phyloP scores from a whole-genome alignment of 2,329 filamentous ascomycete genomes.

The Eutypa lata region DNA sequence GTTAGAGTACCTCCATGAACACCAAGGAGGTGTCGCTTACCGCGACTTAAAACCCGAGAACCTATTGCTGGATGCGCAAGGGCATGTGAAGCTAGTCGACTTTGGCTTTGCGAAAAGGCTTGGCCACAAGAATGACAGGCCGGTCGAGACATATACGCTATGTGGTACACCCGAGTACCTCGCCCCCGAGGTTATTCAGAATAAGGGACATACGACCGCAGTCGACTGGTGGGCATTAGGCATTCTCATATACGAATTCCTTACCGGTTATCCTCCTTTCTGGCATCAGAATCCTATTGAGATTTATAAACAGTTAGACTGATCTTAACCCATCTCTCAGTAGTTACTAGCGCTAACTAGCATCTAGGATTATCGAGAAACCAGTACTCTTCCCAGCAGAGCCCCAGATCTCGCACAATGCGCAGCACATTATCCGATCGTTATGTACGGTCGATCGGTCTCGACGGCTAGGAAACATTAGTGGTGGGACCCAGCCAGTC shows the following conservation, averaged over 20 bases:
- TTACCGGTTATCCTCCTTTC: conserved; percentile 82
- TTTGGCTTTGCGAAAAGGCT: conserved; percentile 84
- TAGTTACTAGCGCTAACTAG: conserved; percentile 12
- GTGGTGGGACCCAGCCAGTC: conserved; percentile 67
- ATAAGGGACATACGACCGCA: conserved; percentile 71
- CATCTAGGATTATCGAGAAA: conserved; percentile 69
- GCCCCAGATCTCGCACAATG: conserved; percentile 62
- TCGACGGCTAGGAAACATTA: conserved; percentile 73
- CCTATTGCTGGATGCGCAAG: conserved; percentile 71
- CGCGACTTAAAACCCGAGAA: conserved; percentile 83
- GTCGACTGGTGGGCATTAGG: conserved; percentile 89
- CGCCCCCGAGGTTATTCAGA: conserved; percentile 80
- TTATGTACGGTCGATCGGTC: conserved; percentile 79
- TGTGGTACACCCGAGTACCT: conserved; percentile 84
- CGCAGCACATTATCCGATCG: conserved; percentile 71
- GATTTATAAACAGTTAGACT: conserved; percentile 71
- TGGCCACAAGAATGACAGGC: conserved; percentile 48
- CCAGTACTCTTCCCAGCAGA: conserved; percentile 70
- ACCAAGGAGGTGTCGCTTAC: conserved; percentile 74
- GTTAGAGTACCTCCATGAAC: conserved; percentile 75
- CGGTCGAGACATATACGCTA: conserved; percentile 73
- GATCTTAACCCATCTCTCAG: background rate
- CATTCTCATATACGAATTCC: conserved; percentile 79
- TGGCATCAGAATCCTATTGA: conserved; percentile 86
- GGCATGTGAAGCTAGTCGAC: conserved; percentile 79